These are phyloP conservation scores for Phaeophleospora eucalypticola DNA, from an alignment of 2,329 filamentous ascomycete species.

Conservation along the genomic window DNA sequence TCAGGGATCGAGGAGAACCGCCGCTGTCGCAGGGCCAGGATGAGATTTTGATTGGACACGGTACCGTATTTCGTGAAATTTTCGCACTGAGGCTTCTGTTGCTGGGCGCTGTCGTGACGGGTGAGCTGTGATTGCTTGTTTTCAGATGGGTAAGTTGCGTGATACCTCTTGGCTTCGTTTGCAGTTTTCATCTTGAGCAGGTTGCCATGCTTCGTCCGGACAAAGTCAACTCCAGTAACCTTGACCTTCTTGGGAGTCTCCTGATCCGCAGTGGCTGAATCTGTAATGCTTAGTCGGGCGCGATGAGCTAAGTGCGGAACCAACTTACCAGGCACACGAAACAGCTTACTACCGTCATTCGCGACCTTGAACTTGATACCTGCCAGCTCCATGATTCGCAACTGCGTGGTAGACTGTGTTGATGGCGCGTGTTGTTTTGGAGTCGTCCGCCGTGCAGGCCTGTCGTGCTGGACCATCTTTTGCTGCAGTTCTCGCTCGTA, in stretches of 20 bases:
- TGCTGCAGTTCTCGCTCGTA: conserved; percentile 70
- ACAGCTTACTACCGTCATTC: conserved; percentile 76
- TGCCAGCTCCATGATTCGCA: conserved; percentile 54
- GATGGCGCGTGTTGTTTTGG: too few relatives aligned
- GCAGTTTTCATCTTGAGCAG: conserved; percentile 56
- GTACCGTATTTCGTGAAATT: conserved; percentile 34
- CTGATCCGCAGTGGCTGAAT: conserved; percentile 20
- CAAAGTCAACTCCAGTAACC: conserved; percentile 75
- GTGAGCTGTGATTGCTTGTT: background rate
- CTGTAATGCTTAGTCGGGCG: conserved; percentile 17
- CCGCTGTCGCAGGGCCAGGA: conserved; percentile 9
- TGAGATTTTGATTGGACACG: conserved; percentile 11
- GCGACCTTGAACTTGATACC: conserved; percentile 70
- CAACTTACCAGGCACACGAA: conserved; percentile 65
- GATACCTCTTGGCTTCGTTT: conserved; percentile 20
- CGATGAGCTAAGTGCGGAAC: background rate
- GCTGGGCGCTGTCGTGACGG: background rate
- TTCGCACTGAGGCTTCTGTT: conserved; percentile 28
- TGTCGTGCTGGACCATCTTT: conserved; percentile 66
- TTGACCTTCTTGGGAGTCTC: conserved; percentile 69
- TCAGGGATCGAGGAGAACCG: conserved; percentile 4
- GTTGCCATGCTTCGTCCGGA: conserved; percentile 83
- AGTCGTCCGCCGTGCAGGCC: conserved; percentile 38
- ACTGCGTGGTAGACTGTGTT: too few relatives aligned
- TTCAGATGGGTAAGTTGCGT: background rate